Base-by-base conservation (phyloP, 1,284 basidiomycete species). In the Naganishia albida region DNA sequence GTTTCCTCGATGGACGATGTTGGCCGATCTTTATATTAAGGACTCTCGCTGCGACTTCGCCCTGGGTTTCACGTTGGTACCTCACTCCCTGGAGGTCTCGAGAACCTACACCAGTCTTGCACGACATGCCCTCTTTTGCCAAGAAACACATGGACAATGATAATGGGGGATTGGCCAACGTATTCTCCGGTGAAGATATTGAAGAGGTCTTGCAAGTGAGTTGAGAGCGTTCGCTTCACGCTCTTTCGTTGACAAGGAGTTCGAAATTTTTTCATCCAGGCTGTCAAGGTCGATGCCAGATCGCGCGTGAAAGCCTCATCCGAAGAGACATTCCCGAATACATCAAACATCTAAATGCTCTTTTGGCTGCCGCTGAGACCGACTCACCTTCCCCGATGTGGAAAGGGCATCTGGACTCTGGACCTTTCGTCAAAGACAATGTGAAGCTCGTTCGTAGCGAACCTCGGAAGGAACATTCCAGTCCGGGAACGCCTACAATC, bases 81-180 rank as follows among this genome's bases (percentile, higher is more conserved):
- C n/a, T n/a, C n/a, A n/a, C n/a, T n/a, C n/a, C n/a, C n/a, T n/a
- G n/a, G n/a, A n/a, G n/a, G n/a, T n/a, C n/a, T n/a, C n/a, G n/a
- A n/a, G n/a, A n/a, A n/a, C n/a, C n/a, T 34, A 4, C 34, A 34
- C 10, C 34, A 34, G 4, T 34, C 34, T 34, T 34, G 10, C 6
- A 34, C 52, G 25, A 20, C 28, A 54, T 54, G 52, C 52, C 52
- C 15, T 54, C 52, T 8, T 54, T 54, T 20, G 52, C 52, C 2
- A 38, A 54, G 18, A 30, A 52, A 38, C 34, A 3, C 6, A 15
- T 34, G 7, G 23, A 40, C n/a, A n/a, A 23, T 39, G 13, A 30
- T 25, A 34, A 40, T 7, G 38, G 38, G 38, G 20, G 20, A 25
- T 53, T 63, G 62, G 51, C 39, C 23, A 50, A 53, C 20, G 62